Evolutionary conservation across 2,329 filamentous ascomycete species (phyloP).

Genomic region (Clonostachys chloroleuca): DNA sequence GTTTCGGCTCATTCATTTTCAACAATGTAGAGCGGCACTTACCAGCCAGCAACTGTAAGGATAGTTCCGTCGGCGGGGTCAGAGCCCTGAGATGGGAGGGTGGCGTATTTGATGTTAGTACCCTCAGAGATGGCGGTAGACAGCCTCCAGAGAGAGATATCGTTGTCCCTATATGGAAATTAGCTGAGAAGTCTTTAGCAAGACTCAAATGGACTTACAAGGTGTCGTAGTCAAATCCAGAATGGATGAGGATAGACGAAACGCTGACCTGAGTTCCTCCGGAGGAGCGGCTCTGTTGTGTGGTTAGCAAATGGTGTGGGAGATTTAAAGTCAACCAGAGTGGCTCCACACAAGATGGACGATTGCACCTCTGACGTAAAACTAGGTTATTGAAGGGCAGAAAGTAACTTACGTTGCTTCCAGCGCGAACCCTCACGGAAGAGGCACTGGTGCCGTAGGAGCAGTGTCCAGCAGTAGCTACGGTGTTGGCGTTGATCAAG

Average conservation of each 20-base stretch:
- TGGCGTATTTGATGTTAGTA: conserved; percentile 1
- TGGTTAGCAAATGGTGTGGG: no score
- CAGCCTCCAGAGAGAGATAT: conserved; percentile 21
- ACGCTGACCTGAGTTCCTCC: conserved; percentile 16
- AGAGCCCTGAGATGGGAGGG: conserved; percentile 1
- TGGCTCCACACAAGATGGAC: no score
- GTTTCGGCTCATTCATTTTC: no score
- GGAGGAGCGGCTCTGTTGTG: background rate
- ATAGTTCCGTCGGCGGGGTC: conserved; percentile 1
- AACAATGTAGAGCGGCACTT: no score
- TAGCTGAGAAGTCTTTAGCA: no score
- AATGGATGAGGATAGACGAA: conserved; percentile 13
- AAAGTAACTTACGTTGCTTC: conserved; percentile 9
- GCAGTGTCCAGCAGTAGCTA: conserved; percentile 24
- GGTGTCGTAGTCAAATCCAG: conserved; percentile 9
- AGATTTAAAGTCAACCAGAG: no score
- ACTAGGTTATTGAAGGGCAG: background rate
- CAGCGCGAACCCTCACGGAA: conserved; percentile 16
- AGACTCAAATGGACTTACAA: background rate
- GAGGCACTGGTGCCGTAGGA: conserved; percentile 8
- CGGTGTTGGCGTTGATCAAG: conserved; percentile 20
- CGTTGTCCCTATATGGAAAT: conserved; percentile 8
- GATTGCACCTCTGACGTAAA: no score
- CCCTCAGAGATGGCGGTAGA: conserved; percentile 10
- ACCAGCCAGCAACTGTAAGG: conserved; percentile 4